phyloP scores from a whole-genome alignment of 164 flowering plant genomes.

The Santalum album region DNA sequence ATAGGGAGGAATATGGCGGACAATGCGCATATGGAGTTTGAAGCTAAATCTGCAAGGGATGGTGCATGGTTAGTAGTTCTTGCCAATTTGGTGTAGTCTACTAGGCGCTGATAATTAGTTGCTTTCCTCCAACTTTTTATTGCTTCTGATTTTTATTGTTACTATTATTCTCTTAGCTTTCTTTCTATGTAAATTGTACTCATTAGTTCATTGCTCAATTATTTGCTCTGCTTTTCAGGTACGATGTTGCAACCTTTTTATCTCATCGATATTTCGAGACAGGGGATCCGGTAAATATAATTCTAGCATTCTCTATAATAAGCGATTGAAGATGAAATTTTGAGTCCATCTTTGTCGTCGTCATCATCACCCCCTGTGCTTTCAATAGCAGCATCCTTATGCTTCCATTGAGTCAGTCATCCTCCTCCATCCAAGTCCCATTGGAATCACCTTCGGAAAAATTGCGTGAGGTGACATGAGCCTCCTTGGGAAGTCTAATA shows the following conservation, averaged over 20 bases:
- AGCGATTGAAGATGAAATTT: background rate
- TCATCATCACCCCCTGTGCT: background rate
- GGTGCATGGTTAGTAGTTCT: constrained; percentile 71
- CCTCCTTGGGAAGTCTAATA: too few species aligned
- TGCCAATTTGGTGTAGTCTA: background rate
- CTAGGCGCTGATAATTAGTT: background rate
- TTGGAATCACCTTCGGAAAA: too few species aligned
- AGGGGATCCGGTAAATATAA: constrained; percentile 81
- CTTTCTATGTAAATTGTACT: background rate
- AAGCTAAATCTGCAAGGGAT: constrained; percentile 87
- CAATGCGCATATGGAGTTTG: constrained; percentile 57
- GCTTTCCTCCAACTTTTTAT: background rate
- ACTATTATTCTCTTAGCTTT: too few species aligned
- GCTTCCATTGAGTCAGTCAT: too few species aligned
- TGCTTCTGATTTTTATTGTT: background rate
- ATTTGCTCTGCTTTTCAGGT: constrained; percentile 40
- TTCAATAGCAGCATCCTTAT: too few species aligned
- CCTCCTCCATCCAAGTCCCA: too few species aligned
- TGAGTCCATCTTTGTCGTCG: too few species aligned
- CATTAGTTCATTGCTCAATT: background rate
- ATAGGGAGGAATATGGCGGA: constrained; percentile 37
- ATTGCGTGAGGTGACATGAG: too few species aligned
- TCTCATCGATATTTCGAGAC: constrained; percentile 63
- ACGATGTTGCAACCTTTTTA: constrained; percentile 70
- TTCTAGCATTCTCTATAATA: background rate